Percentiles rank a stretch among this genome's conserved stretches.
Conservation (phyloP, 164 flowering plant genomes). For the Hamamelis virginiana region DNA sequence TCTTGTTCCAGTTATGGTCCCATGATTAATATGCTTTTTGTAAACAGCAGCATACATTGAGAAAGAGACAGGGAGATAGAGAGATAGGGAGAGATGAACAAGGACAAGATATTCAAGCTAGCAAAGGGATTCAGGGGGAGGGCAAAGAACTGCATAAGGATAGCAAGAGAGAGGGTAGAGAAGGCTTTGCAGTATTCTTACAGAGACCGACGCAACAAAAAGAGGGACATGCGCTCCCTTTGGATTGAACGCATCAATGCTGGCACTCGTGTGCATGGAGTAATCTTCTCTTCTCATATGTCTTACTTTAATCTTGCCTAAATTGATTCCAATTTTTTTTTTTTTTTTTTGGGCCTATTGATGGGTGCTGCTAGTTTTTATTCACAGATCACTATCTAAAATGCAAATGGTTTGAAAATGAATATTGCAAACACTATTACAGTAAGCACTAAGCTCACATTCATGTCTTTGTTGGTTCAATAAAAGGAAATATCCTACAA, state of each 20-base stretch:
- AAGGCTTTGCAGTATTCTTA: conserved; percentile 90
- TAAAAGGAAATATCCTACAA: too few relatives aligned
- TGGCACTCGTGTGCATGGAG: conserved; percentile 80
- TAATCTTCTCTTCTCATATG: conserved; percentile 18
- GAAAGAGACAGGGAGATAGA: conserved; percentile 6
- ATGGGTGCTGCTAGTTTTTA: background rate
- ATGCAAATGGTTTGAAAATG: too few relatives aligned
- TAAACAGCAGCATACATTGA: background rate
- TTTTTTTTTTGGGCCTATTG: background rate
- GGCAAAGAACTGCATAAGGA: conserved; percentile 90
- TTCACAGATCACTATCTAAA: too few relatives aligned
- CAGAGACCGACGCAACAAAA: conserved; percentile 85
- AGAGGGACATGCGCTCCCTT: conserved; percentile 92
- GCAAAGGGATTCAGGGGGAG: conserved; percentile 90
- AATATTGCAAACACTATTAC: too few relatives aligned
- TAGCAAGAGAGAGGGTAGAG: conserved; percentile 90
- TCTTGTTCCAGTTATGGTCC: background rate
- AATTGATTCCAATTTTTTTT: background rate
- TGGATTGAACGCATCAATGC: conserved; percentile 97
- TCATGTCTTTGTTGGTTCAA: too few relatives aligned
- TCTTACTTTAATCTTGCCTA: background rate
- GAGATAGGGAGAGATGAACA: conserved; percentile 54
- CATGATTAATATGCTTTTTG: background rate
- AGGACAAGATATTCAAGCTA: conserved; percentile 69
- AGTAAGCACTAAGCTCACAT: too few relatives aligned